Evolutionary conservation across 805 yeast genomes (phyloP).

Genomic region (Phaffomyces opuntiae): DNA sequence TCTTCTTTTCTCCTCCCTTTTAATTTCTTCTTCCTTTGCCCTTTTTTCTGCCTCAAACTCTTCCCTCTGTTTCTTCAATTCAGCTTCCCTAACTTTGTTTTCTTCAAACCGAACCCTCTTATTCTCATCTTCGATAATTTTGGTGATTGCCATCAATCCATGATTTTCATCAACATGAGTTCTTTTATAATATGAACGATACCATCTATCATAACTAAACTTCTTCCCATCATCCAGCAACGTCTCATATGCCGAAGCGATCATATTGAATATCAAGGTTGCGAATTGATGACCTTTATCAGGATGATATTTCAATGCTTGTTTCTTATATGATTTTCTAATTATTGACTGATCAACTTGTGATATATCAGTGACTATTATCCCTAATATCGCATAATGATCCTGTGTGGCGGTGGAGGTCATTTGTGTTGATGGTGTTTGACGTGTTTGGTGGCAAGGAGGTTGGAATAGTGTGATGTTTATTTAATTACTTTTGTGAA

Average conservation of each 20-base stretch:
- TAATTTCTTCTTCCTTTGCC: background rate
- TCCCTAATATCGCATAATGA: slow-evolving; percentile 8
- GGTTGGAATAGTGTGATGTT: no score
- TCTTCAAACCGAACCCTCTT: background rate
- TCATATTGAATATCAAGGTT: slow-evolving; percentile 12
- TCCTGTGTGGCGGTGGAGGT: background rate
- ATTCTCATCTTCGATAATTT: background rate
- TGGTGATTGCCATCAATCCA: background rate
- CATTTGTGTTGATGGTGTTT: no score
- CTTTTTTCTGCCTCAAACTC: background rate
- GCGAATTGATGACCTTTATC: slow-evolving; percentile 49
- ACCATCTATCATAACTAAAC: slow-evolving; percentile 15
- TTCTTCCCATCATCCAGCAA: slow-evolving; percentile 3
- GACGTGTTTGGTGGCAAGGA: no score
- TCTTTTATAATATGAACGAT: slow-evolving; percentile 7
- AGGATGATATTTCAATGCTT: slow-evolving; percentile 68
- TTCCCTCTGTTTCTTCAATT: background rate
- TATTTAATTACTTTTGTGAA: no score
- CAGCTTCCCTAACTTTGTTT: background rate
- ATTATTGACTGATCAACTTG: slow-evolving; percentile 28
- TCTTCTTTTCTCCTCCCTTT: background rate
- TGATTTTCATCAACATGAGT: background rate
- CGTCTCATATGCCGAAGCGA: slow-evolving; percentile 12
- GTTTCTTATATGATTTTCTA: slow-evolving; percentile 68
- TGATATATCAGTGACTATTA: background rate